Evolutionary conservation across 306 rosid genomes (phyloP).

Genomic region (Trifolium subterraneum): DNA sequence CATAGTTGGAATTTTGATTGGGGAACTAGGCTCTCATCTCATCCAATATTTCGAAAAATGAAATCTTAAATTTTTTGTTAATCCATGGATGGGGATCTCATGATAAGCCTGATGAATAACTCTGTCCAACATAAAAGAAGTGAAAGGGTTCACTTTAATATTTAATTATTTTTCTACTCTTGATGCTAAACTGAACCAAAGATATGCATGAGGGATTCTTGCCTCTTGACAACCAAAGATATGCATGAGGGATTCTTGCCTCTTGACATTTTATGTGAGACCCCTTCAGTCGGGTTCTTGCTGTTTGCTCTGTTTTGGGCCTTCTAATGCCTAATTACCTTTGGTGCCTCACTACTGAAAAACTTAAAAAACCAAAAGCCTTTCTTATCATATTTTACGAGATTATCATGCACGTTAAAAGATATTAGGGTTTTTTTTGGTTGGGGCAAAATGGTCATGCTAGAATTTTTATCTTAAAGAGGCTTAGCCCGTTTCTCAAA

Average conservation of each 20-base stretch:
- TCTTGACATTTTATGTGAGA: background rate
- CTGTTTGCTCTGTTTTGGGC: background rate
- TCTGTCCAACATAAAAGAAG: constrained; percentile 12
- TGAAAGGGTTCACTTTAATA: background rate
- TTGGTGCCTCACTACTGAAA: background rate
- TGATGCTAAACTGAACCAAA: background rate
- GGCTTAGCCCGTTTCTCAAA: background rate
- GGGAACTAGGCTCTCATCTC: background rate
- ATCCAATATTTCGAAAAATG: background rate
- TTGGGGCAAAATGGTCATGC: background rate
- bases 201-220: background rate
- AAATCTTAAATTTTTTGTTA: constrained; percentile 3
- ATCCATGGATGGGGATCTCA: constrained; percentile 15
- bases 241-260: background rate
- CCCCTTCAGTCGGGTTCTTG: background rate
- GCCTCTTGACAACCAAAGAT: background rate
- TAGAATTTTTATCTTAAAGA: background rate
- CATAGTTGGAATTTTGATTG: constrained; percentile 14
- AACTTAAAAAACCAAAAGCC: background rate
- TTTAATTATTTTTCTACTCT: background rate
- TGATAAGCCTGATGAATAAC: constrained; percentile 12
- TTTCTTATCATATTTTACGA: background rate
- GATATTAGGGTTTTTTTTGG: constrained; percentile 9
- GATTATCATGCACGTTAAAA: background rate
- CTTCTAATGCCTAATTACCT: too few relatives aligned